A percentile compares a stretch with the other conserved stretches of the same genome.
Conservation (phyloP, 2,329 filamentous ascomycete species). For the Xylariaceae sp. region DNA sequence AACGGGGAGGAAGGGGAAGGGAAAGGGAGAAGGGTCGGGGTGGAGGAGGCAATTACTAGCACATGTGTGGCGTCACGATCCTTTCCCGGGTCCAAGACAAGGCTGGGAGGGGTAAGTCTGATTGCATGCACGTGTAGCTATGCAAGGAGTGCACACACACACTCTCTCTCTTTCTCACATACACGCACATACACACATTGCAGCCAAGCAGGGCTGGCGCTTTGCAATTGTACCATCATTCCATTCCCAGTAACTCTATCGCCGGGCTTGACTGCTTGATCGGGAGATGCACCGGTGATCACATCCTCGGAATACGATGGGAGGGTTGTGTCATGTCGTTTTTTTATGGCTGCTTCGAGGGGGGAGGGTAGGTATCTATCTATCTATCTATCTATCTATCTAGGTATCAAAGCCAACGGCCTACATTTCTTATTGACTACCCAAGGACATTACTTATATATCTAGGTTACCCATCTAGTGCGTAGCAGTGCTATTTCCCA, state of each 20-base stretch:
- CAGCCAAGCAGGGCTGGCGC: constrained; percentile 2
- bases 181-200: constrained; percentile 2
- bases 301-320: not conserved
- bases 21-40: too few species aligned
- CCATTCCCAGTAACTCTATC: constrained; percentile 10
- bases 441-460: too few species aligned
- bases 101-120: not conserved
- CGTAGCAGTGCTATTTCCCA: too few species aligned
- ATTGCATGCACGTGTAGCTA: not conserved
- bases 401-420: too few species aligned
- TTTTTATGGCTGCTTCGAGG: not conserved
- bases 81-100: not conserved
- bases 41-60: not conserved
- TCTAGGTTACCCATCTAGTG: too few species aligned
- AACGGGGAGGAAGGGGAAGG: too few species aligned
- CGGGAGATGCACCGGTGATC: constrained; percentile 13
- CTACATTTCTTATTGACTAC: too few species aligned
- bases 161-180: not conserved
- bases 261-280: constrained; percentile 17
- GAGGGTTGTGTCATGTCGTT: not conserved
- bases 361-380: too few species aligned
- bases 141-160: constrained; percentile 2
- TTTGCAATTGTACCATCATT: not conserved
- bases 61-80: not conserved
- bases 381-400: too few species aligned